Evolutionary conservation across 768 basidiomycete genomes (phyloP).

Genomic region (Dendrothele bispora): DNA sequence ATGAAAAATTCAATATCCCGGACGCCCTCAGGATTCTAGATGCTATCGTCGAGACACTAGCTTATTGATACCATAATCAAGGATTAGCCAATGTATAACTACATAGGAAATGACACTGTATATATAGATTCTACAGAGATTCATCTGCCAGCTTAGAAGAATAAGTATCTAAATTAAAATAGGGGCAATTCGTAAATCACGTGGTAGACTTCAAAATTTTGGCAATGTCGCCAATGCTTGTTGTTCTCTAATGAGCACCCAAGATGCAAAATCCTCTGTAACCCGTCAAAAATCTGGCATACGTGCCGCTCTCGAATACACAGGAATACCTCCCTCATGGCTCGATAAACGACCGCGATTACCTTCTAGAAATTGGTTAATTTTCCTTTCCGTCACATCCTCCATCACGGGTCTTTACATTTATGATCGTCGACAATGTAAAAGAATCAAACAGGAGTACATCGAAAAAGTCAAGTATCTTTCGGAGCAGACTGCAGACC

Average conservation of each 20-base stretch:
- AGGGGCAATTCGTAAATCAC: no score
- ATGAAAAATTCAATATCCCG: constrained; percentile 91
- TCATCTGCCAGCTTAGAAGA: no score
- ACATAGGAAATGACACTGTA: no score
- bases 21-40: constrained; percentile 84
- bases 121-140: no score
- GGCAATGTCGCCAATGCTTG: no score
- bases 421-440: constrained; percentile 87
- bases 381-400: constrained; percentile 81
- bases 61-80: no score
- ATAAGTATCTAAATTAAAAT: no score
- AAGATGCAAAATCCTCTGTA: no score
- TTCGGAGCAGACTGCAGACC: constrained; percentile 60
- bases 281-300: constrained; percentile 45
- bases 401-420: constrained; percentile 70
- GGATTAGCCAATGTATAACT: no score
- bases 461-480: constrained; percentile 76
- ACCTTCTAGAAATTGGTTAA: constrained; percentile 92
- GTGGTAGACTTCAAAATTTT: no score
- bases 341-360: constrained; percentile 82
- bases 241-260: no score
- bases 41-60: constrained; percentile 78
- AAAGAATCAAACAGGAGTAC: constrained; percentile 73
- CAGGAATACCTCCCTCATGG: constrained; percentile 72
- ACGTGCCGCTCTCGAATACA: constrained; percentile 63